Evolutionary conservation across 176 grass and related monocot genomes (phyloP).

Genomic region (Typha latifolia): DNA sequence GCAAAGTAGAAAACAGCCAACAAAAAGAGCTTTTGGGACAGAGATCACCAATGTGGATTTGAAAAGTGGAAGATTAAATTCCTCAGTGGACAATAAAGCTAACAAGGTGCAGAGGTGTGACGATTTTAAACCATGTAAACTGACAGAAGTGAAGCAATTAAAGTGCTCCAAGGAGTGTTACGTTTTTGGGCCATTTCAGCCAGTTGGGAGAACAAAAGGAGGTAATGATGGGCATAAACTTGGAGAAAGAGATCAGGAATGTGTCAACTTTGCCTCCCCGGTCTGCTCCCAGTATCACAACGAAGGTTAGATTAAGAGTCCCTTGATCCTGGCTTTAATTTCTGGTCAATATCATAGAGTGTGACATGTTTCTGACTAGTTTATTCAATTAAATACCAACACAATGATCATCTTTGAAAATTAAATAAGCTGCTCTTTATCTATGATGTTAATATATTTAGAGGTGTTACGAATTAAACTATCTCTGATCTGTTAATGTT

Average conservation of each 20-base stretch:
- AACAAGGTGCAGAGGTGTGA: constrained; percentile 14
- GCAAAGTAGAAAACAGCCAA: constrained; percentile 20
- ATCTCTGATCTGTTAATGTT: no score
- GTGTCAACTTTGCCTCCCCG: constrained; percentile 57
- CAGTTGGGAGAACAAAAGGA: constrained; percentile 36
- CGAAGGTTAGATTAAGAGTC: constrained; percentile 41
- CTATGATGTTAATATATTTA: no score
- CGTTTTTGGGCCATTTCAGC: constrained; percentile 85
- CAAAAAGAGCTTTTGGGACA: constrained; percentile 72
- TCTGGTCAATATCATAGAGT: not conserved
- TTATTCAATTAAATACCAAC: not conserved
- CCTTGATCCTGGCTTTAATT: constrained; percentile 6
- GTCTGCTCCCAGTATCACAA: constrained; percentile 75
- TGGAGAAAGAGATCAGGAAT: constrained; percentile 37
- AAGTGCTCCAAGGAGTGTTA: constrained; percentile 34
- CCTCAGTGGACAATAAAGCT: constrained; percentile 36
- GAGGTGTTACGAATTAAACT: no score
- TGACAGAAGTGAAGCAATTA: constrained; percentile 26
- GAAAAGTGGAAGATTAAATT: constrained; percentile 31
- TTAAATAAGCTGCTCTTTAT: no score
- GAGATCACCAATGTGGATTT: constrained; percentile 64
- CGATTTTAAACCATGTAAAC: constrained; percentile 45
- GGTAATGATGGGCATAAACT: constrained; percentile 19
- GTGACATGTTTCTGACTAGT: not conserved
- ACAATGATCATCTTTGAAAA: not conserved